Base-by-base conservation (phyloP, 163 green algal genomes). In the Scenedesmus sp. region DNA sequence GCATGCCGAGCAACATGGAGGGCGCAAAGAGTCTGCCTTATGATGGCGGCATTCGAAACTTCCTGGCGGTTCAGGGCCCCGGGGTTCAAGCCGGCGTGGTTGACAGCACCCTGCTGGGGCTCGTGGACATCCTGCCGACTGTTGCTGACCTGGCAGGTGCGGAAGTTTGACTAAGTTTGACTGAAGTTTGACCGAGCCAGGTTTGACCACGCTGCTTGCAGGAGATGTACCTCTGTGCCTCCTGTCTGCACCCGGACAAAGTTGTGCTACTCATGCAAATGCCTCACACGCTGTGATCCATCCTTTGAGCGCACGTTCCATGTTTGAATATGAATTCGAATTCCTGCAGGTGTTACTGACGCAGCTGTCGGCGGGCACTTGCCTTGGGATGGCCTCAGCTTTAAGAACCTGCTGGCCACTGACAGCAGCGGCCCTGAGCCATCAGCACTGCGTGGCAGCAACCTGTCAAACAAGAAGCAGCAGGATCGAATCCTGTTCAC, bases 1-100 rank as follows among this genome's bases (percentile, higher is more conserved):
- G 88, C 34, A 92, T 92, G 89, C 89, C 89, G 8, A 89, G 81
- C 81, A n/a, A 73, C 10, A 92, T 92, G 89, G 59, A 84, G 20
- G 89, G 89, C 67, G 20, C 16, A 10, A 92, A 92, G 20, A 56
- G 84, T 3, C 7, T 79, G 26, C 46, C 66, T 0, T 62, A 73
- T 20, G 89, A 92, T 5, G 89, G 89, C 23, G 89, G 89, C 81
- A 88, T 89, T 57, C 84, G 89, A 46, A 88, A 89, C 64, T 88
- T 84, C 64, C 62, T 92, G 64, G 62, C 52, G 4, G 81, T 88
- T 46, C 60, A 70, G 2, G 89, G 89, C 6, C 89, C 89, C 26
- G 89, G 89, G 6, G 64, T 92, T 23, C 60, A 73, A 46, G 60
- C 60, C 12, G 89, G 89, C 56, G 81, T 70, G 15, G 54, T 84